phyloP scores from a whole-genome alignment of 345 rosid species.

The Pugionium dolabratum region DNA sequence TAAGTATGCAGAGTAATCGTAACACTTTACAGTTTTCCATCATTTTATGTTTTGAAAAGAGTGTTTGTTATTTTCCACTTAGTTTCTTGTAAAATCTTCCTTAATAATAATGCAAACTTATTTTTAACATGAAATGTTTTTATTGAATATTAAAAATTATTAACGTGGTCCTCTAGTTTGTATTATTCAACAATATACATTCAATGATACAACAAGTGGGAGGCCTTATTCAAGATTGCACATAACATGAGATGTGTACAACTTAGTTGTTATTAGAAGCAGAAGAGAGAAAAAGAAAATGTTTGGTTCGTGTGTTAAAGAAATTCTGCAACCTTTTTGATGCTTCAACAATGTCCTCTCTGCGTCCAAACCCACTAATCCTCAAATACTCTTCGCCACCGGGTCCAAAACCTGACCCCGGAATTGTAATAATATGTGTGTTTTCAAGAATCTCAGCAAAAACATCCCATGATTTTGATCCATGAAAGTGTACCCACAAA shows the following conservation, averaged over 20 bases:
- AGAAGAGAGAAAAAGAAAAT: conserved; percentile 26
- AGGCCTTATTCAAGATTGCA: conserved; percentile 10
- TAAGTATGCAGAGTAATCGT: no score
- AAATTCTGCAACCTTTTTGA: conserved; percentile 47
- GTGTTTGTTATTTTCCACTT: no score
- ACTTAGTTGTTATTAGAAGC: conserved; percentile 23
- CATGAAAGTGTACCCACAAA: conserved; percentile 70
- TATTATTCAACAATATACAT: conserved; percentile 33
- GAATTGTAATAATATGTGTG: conserved; percentile 64
- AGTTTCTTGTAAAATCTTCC: no score
- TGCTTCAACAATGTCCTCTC: conserved; percentile 59
- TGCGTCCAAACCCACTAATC: conserved; percentile 68
- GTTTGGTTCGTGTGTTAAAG: conserved; percentile 30
- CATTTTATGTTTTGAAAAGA: no score
- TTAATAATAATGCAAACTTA: no score
- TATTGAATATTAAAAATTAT: not conserved
- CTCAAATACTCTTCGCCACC: conserved; percentile 74
- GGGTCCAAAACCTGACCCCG: conserved; percentile 82
- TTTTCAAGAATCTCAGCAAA: conserved; percentile 71
- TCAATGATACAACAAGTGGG: conserved; percentile 2
- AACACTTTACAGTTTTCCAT: no score
- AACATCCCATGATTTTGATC: conserved; percentile 69
- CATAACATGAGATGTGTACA: conserved; percentile 2
- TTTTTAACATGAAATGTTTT: no score
- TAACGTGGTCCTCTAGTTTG: not conserved